These are phyloP conservation scores for Passalora sequoiae DNA, from an alignment of 2,329 filamentous ascomycete genomes.

Conservation along the genomic window DNA sequence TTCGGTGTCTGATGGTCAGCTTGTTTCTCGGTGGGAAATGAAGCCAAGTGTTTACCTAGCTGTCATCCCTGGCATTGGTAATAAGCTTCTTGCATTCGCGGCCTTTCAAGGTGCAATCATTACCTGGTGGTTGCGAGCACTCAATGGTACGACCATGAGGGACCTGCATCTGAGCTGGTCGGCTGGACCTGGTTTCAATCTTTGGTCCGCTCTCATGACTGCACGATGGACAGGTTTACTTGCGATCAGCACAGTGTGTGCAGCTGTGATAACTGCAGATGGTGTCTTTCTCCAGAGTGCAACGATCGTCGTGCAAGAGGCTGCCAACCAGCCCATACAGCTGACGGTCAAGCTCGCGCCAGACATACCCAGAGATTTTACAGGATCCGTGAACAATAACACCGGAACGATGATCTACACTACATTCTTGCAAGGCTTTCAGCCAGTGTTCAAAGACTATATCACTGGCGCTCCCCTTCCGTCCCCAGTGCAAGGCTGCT, in stretches of 20 bases:
- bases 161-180: slow-evolving; percentile 7
- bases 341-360: not conserved
- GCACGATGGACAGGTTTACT: not conserved
- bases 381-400: not conserved
- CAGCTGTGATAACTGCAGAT: slow-evolving; percentile 6
- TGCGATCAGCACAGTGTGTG: slow-evolving; percentile 5
- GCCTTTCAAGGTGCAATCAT: slow-evolving; percentile 8
- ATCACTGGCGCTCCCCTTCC: too few species aligned
- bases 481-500: too few species aligned
- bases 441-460: not conserved
- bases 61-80: slow-evolving; percentile 9
- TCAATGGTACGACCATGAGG: slow-evolving; percentile 1
- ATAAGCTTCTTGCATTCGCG: slow-evolving; percentile 9
- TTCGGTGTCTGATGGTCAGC: slow-evolving; percentile 5
- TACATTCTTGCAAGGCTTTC: not conserved
- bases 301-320: not conserved
- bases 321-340: slow-evolving; percentile 1
- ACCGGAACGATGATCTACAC: not conserved
- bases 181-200: not conserved
- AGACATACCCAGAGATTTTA: slow-evolving; percentile 8
- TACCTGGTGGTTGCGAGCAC: slow-evolving; percentile 9
- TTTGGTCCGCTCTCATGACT: not conserved
- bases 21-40: slow-evolving; percentile 3
- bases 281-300: slow-evolving; percentile 8
- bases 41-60: slow-evolving; percentile 10